A percentile compares a stretch with the other conserved stretches of the same genome.
Evolutionary conservation across 768 basidiomycete genomes (phyloP).

Genomic region (Mycena amicta): DNA sequence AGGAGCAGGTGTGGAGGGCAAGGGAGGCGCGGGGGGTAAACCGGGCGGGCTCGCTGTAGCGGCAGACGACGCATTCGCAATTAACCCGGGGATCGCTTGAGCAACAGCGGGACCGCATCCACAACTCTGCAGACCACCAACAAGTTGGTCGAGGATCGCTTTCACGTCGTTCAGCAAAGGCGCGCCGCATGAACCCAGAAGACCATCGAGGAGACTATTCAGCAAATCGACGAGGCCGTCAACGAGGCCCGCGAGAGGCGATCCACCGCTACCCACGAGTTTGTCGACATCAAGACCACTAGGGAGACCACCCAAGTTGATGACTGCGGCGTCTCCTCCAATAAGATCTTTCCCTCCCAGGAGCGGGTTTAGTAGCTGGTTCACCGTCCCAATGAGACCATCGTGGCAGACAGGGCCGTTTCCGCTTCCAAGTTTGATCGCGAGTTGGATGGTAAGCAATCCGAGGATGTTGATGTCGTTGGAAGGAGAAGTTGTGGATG

Average conservation of each 20-base stretch:
- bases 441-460: not conserved
- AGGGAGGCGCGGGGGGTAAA: not conserved
- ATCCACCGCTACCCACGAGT: not conserved
- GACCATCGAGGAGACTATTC: not conserved
- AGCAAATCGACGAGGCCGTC: not conserved
- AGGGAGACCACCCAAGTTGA: not conserved
- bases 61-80: too few relatives aligned
- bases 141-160: not conserved
- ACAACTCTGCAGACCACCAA: not conserved
- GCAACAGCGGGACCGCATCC: not conserved
- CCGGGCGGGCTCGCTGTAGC: not conserved
- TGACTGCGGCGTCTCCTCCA: not conserved
- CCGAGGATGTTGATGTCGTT: not conserved
- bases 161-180: not conserved
- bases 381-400: not conserved
- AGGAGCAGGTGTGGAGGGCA: not conserved
- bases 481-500: not conserved
- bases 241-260: not conserved
- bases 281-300: not conserved
- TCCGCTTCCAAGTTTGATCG: not conserved
- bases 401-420: not conserved
- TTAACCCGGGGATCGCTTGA: not conserved
- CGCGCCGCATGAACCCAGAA: not conserved
- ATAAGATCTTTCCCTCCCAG: not conserved
- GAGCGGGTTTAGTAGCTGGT: not conserved